Evolutionary conservation across 2,329 filamentous ascomycete species (phyloP).

Genomic region (Neoascochyta sp.): DNA sequence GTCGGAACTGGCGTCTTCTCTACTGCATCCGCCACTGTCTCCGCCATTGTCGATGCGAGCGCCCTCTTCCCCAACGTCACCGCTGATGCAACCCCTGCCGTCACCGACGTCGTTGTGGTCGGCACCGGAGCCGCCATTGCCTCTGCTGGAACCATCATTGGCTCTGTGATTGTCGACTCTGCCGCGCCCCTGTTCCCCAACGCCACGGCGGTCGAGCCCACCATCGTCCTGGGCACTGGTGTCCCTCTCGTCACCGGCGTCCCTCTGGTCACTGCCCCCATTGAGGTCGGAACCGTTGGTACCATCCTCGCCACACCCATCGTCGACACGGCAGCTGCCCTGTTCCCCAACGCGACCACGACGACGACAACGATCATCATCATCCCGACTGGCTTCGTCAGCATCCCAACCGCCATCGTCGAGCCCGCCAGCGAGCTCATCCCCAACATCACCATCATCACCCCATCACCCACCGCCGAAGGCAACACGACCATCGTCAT

Average conservation of each 20-base stretch:
- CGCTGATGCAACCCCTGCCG: conserved; percentile 4
- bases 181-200: background rate
- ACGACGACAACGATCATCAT: background rate
- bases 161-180: no score
- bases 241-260: no score
- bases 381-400: background rate
- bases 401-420: conserved; percentile 1
- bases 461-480: conserved; percentile 2
- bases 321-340: background rate
- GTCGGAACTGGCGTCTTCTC: conserved; percentile 2
- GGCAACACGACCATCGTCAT: conserved; percentile 3
- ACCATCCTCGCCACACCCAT: background rate
- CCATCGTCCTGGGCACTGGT: no score
- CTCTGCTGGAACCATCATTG: no score
- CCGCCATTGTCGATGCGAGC: conserved; percentile 4
- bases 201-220: background rate
- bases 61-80: conserved; percentile 5
- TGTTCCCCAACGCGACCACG: background rate
- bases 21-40: conserved; percentile 2
- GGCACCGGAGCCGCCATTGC: no score
- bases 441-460: no score
- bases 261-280: no score
- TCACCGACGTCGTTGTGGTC: conserved; percentile 1
- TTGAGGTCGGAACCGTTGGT: no score
- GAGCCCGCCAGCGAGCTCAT: background rate